A percentile compares a stretch with the other conserved stretches of the same genome.
These are phyloP conservation scores for Rhodotorula kratochvilovae DNA, from an alignment of 768 basidiomycete genomes.

Conservation along the genomic window DNA sequence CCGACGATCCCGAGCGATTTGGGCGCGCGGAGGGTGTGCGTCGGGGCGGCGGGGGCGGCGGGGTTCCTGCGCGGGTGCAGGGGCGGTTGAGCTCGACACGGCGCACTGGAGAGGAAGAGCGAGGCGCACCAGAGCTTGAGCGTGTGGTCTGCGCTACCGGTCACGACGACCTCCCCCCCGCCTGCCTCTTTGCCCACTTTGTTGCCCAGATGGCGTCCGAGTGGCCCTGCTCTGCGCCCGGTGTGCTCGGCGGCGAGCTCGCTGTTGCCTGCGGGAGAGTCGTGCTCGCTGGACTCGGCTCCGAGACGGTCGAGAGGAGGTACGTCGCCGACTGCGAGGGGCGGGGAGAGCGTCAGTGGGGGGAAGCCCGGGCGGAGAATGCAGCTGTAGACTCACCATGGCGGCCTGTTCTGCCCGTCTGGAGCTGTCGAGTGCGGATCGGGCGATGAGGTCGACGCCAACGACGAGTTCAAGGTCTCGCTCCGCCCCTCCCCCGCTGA, in stretches of 20 bases:
- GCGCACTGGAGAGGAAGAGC: too few relatives aligned
- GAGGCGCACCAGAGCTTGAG: conserved; percentile 29
- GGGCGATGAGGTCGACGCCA: background rate
- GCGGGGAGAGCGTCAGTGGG: background rate
- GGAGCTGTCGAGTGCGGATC: background rate
- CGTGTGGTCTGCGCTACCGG: conserved; percentile 22
- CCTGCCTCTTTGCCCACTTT: conserved; percentile 6
- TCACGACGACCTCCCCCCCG: conserved; percentile 25
- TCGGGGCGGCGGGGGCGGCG: background rate
- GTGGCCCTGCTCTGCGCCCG: conserved; percentile 13
- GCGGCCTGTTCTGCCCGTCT: too few relatives aligned
- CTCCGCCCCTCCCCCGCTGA: too few relatives aligned
- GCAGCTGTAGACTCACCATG: background rate
- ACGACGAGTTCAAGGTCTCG: too few relatives aligned
- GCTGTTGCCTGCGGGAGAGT: background rate
- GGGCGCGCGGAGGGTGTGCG: conserved; percentile 12
- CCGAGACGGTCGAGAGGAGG: conserved; percentile 10
- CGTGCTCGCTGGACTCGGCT: background rate
- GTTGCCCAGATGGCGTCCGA: conserved; percentile 30
- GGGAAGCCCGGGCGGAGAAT: background rate
- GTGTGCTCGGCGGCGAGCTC: background rate
- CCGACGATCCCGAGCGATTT: conserved; percentile 36
- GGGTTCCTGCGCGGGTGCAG: conserved; percentile 18
- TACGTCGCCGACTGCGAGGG: conserved; percentile 32
- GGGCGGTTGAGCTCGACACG: background rate